Evolutionary conservation across 371 early-diverging fungal species (phyloP).

Genomic region (Actinomortierella wolfii): DNA sequence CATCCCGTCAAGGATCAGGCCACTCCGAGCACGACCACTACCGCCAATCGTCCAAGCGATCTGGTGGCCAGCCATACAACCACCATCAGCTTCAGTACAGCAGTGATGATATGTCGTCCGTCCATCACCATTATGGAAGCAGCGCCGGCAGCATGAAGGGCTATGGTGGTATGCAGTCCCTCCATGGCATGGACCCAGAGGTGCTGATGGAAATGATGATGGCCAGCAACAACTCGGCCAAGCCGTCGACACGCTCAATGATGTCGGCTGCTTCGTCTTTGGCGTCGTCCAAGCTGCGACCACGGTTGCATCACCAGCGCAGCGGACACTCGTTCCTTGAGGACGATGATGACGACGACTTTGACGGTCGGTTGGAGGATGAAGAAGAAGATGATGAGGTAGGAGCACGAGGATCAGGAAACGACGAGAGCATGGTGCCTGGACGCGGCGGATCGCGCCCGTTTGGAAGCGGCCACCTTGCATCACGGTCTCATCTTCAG

Average conservation of each 20-base stretch:
- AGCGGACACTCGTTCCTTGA: conserved; percentile 1
- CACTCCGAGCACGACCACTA: not conserved
- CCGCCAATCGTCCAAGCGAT: not conserved
- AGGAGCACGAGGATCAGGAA: conserved; percentile 31
- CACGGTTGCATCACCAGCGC: conserved; percentile 10
- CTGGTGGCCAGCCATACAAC: not conserved
- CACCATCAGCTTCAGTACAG: not conserved
- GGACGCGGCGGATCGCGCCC: not conserved
- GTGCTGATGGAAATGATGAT: conserved; percentile 11
- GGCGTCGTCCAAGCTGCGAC: not conserved
- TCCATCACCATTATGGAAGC: conserved; percentile 5
- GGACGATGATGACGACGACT: not conserved
- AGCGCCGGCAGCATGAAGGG: conserved; percentile 9
- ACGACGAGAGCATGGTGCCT: conserved; percentile 18
- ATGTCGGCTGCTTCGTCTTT: conserved; percentile 8
- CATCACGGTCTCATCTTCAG: conserved; percentile 13
- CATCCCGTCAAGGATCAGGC: no score
- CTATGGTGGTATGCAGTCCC: no score
- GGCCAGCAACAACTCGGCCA: conserved; percentile 6
- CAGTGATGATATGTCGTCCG: not conserved
- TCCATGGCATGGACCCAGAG: conserved; percentile 14
- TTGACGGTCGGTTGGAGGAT: conserved; percentile 8
- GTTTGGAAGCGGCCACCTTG: conserved; percentile 7
- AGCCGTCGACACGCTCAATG: not conserved
- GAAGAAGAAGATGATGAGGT: conserved; percentile 38